Base-by-base conservation (phyloP, 768 basidiomycete species). In the Russula ochroleuca region DNA sequence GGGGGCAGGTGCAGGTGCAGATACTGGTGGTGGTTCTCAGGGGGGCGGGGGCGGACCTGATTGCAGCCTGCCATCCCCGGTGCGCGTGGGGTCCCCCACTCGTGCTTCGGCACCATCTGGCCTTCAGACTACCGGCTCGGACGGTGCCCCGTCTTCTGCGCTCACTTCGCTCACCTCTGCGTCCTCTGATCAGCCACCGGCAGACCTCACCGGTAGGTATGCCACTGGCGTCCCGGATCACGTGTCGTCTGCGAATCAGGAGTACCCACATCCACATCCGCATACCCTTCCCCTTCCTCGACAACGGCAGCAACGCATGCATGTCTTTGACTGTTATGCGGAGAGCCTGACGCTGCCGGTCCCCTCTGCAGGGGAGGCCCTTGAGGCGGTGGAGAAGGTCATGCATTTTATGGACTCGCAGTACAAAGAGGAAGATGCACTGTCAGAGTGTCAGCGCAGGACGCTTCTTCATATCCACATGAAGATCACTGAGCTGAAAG, bases 311-410 rank as follows among this genome's bases (percentile, higher is more conserved):
- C 64, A 65, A 11, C 64, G 64, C 48, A 65, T 65, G 59, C 64
- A 65, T 35, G 64, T 65, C 64, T 65, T 65, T 61, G 59, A 61
- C 25, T 65, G 64, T 21, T 61, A 65, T 17, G 14, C 49, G 47
- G 64, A 61, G 19, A 58, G 59, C 7, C n/a, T 61, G 4, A 48
- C 59, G 1, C 64, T 54, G 5, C 64, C 48, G 17, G 17, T 63
- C 33, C 78, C 81, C 21, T 76, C 79, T 54, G 69, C 79, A n/a
- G 69, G 73, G 0, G 81, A 84, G 55, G 85, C 81, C 2, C 81
- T 86, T 55, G 78, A 78, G 11, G 80, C 83, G 28, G 72, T 86
- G 57, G 78, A 82, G 70, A 81, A 75, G 66, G 75, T 87, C 61
- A 77, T 86, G 65, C 49, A 73, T 14, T 87, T 79, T 64, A 71